phyloP scores from a whole-genome alignment of 768 basidiomycete genomes.

The Tulasnella calospora region DNA sequence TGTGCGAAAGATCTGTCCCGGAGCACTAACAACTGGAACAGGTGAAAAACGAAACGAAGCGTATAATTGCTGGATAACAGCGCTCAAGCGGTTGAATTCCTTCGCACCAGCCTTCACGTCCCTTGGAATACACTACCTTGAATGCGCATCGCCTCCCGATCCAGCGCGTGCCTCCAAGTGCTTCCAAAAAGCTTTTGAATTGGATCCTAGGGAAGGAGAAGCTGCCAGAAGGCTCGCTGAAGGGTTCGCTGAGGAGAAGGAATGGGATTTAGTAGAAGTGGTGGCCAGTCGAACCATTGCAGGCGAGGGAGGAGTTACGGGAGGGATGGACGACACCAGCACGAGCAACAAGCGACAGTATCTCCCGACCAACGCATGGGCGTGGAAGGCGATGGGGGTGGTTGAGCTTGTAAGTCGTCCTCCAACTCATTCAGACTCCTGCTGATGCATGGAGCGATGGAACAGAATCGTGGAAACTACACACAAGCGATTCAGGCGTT shows the following conservation, averaged over 20 bases:
- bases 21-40: conserved; percentile 31
- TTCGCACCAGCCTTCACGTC: conserved; percentile 93
- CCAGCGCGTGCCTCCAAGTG: conserved; percentile 84
- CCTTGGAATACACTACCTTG: conserved; percentile 82
- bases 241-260: conserved; percentile 85
- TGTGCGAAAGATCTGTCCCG: conserved; percentile 15
- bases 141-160: conserved; percentile 66
- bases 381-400: conserved; percentile 93
- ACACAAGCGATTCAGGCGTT: conserved; percentile 71
- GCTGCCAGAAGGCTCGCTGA: conserved; percentile 81
- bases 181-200: conserved; percentile 96
- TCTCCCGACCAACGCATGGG: conserved; percentile 84
- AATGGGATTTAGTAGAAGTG: conserved; percentile 94
- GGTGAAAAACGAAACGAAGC: conserved; percentile 55
- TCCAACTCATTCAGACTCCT: background rate
- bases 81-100: conserved; percentile 66
- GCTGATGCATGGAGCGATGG: conserved; percentile 23
- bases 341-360: conserved; percentile 42
- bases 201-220: conserved; percentile 81
- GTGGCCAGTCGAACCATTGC: conserved; percentile 91
- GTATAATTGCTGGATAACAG: conserved; percentile 70
- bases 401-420: conserved; percentile 71
- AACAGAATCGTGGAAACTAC: conserved; percentile 64
- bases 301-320: conserved; percentile 72
- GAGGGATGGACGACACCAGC: conserved; percentile 27